Base-by-base conservation (phyloP, 2,329 filamentous ascomycete species). In the Pestalotiopsis sp. region DNA sequence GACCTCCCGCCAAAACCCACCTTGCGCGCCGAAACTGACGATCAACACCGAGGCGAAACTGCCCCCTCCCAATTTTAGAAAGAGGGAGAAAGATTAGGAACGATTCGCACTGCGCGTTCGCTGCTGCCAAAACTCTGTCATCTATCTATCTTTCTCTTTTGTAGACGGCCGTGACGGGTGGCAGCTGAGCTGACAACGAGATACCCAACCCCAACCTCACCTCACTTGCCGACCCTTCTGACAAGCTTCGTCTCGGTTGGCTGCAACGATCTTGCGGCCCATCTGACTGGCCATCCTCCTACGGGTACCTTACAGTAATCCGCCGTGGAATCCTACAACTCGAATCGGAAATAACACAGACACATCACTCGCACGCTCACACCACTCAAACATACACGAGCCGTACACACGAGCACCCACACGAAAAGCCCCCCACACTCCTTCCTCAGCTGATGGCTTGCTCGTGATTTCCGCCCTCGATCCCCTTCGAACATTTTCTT, bases 1-100 rank as follows among this genome's bases (percentile, higher is more conserved):
- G 23, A 59, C 57, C 57, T 59, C 25, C 57, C 57, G 11, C 20
- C 60, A 63, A 45, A 59, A 59, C 57, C 57, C 57, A 59, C 57
- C 57, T 25, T 49, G 72, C 71, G 73, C 74, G 71, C 76, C 78
- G 77, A 80, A 80, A 80, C 79, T 74, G 78, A 76, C 77, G 78
- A 81, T 80, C 79, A 79, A 71, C 76, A 78, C 73, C 73, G 74
- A 76, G 74, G 75, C 79, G 78, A 81, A 80, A 80, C 65, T 45
- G 23, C 39, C 58, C 57, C 39, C 36, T 63, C 59, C 55, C 65
- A 67, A 67, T 63, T 62, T 63, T 62, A 67, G 58, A 67, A 63
- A 52, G 61, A 63, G n/a, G 45, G 45, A 23, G 45, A 52, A 52
- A 52, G 23, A 52, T n/a, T 27, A 55, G 45, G 45, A 52, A 52